Percentiles rank a stretch among this genome's conserved stretches.
Conservation (phyloP, 768 basidiomycete genomes). For the Asterophora lycoperdoides region DNA sequence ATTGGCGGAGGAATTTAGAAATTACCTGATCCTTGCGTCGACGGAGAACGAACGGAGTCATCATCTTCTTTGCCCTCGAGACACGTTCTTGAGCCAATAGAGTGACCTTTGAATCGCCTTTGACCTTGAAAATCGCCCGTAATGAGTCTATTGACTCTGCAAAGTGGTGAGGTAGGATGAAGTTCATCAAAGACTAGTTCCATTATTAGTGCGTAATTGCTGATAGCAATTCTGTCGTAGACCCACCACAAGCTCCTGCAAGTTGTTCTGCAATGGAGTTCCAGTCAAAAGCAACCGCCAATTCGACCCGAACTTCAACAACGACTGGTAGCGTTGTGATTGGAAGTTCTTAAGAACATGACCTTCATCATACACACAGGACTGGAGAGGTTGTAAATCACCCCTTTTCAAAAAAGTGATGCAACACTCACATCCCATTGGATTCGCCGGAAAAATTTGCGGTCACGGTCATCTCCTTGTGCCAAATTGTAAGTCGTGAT, state of each 20-base stretch:
- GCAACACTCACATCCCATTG: slow-evolving; percentile 81
- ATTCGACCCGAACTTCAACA: slow-evolving; percentile 78
- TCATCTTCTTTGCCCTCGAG: slow-evolving; percentile 96
- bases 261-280: slow-evolving; percentile 90
- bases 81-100: slow-evolving; percentile 91
- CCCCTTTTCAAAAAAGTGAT: not conserved
- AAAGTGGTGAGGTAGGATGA: slow-evolving; percentile 92
- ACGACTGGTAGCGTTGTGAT: slow-evolving; percentile 90
- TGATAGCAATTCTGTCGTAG: not conserved
- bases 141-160: slow-evolving; percentile 70
- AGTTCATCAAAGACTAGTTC: slow-evolving; percentile 91
- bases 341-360: slow-evolving; percentile 97
- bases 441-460: slow-evolving; percentile 88
- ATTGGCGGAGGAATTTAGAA: not conserved
- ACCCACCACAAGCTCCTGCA: slow-evolving; percentile 84
- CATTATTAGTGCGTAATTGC: slow-evolving; percentile 6
- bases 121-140: slow-evolving; percentile 94
- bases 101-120: slow-evolving; percentile 85
- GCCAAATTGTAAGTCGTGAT: slow-evolving; percentile 96
- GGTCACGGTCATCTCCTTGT: slow-evolving; percentile 83
- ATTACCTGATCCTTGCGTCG: slow-evolving; percentile 88
- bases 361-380: slow-evolving; percentile 94
- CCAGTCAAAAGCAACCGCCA: slow-evolving; percentile 95
- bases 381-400: slow-evolving; percentile 42
- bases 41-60: slow-evolving; percentile 98